Base-by-base conservation (phyloP, 2,329 filamentous ascomycete species). In the Ophiocordyceps robertsii region DNA sequence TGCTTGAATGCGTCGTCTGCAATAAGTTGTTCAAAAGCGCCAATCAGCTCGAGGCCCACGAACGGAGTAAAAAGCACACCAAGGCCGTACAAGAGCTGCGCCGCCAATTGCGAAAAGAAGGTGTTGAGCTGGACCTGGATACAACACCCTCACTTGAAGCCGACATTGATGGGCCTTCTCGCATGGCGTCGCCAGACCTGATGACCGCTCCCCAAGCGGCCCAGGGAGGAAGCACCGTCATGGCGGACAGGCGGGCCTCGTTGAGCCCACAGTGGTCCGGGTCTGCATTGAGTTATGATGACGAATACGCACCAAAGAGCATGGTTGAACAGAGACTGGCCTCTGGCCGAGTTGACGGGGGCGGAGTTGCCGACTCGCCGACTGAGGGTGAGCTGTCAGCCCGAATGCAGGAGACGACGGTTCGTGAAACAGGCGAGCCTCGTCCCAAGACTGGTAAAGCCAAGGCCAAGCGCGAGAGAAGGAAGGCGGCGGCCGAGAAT, bases 1-100 rank as follows among this genome's bases (percentile, higher is more conserved):
- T 77, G 29, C 74, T 85, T 42, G 80, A 80, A 52, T 96, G 92
- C 56, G 74, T 82, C 3, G 75, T 79, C 5, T 96, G 92, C 61
- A 74, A 78, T 50, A 86, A 84, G 50, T 72, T 65, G 0, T 98
- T 96, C 64, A 77, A 95, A 63, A 96, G 89, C 54, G 84, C 94
- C 57, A 88, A 87, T 50, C 90, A 96, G 56, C 88, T 84, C 46
- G 80, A 93, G 54, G 82, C 84, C 3, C 92, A 98, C 54, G 89
- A 95, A 64, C 87, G 83, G 65, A 96, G 90, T 69, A 98, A 95
- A 61, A 98, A 96, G 63, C 92, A 98, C 55, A 63, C 81, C 47
- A 96, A 95, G 58, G 82, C 87, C 3, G 73, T 95, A 7, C 81
- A 89, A 50, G 76, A 88, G 46, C 63, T 98, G 33, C 79, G 78